These are phyloP conservation scores for Incumbomyces delicatus DNA, from an alignment of 2,329 filamentous ascomycete species.

Conservation along the genomic window DNA sequence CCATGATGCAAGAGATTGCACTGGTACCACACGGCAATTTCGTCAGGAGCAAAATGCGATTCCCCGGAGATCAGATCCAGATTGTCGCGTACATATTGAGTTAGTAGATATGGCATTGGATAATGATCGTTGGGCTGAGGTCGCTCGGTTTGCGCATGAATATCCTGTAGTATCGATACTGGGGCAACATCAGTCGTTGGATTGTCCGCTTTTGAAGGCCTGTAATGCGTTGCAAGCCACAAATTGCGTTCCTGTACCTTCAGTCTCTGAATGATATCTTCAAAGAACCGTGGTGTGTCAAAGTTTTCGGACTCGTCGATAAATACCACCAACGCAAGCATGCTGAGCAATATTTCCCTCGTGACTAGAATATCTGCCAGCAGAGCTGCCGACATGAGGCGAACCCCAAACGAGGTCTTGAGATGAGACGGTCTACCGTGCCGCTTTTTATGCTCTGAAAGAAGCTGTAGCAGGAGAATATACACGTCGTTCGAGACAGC, in stretches of 20 bases:
- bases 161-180: slow-evolving; percentile 33
- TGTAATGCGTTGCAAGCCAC: slow-evolving; percentile 46
- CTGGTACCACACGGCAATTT: slow-evolving; percentile 57
- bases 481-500: slow-evolving; percentile 43
- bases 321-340: slow-evolving; percentile 74
- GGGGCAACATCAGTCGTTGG: slow-evolving; percentile 22
- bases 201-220: slow-evolving; percentile 25
- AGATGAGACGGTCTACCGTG: background rate
- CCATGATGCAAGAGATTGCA: slow-evolving; percentile 59
- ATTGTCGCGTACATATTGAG: slow-evolving; percentile 34
- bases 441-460: slow-evolving; percentile 1
- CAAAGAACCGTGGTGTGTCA: slow-evolving; percentile 49
- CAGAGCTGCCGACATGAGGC: slow-evolving; percentile 62
- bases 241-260: slow-evolving; percentile 60
- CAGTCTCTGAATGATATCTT: slow-evolving; percentile 58
- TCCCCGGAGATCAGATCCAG: slow-evolving; percentile 40
- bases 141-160: slow-evolving; percentile 35
- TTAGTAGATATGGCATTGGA: slow-evolving; percentile 34
- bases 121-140: slow-evolving; percentile 31
- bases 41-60: slow-evolving; percentile 43
- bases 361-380: slow-evolving; percentile 69
- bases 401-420: slow-evolving; percentile 33
- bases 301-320: slow-evolving; percentile 64
- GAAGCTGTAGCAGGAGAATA: slow-evolving; percentile 39
- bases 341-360: slow-evolving; percentile 66